A percentile compares a stretch with the other conserved stretches of the same genome.
These are phyloP conservation scores for Candida berthetii DNA, from an alignment of 805 yeast genomes.

Conservation along the genomic window DNA sequence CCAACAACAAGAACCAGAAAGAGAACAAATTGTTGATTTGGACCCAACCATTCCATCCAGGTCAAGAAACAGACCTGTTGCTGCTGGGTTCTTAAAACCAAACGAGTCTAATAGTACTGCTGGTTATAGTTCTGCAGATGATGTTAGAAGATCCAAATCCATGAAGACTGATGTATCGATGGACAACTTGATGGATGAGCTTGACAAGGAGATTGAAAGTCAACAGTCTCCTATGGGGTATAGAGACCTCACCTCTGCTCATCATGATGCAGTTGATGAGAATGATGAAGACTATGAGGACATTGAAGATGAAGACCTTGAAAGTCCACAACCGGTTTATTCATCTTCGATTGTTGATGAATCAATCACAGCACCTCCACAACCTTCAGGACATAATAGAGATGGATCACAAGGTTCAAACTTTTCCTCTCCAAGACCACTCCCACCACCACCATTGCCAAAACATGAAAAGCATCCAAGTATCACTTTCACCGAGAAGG, in stretches of 20 bases:
- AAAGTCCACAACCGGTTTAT: not conserved
- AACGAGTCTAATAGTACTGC: constrained; percentile 1
- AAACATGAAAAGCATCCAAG: constrained; percentile 13
- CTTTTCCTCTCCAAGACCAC: constrained; percentile 9
- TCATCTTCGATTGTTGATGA: too few relatives aligned
- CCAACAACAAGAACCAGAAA: constrained; percentile 4
- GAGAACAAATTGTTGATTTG: constrained; percentile 6
- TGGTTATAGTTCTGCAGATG: too few relatives aligned
- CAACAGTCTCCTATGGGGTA: not conserved
- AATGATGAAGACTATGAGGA: not conserved
- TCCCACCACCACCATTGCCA: constrained; percentile 23
- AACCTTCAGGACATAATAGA: not conserved
- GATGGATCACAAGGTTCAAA: not conserved
- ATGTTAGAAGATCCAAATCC: constrained; percentile 7
- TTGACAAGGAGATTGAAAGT: constrained; percentile 8
- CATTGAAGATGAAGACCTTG: not conserved
- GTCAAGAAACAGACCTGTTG: constrained; percentile 21
- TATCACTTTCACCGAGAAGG: not conserved
- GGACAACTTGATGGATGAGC: constrained; percentile 8
- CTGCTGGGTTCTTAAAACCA: constrained; percentile 5
- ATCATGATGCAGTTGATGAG: not conserved
- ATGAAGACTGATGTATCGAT: constrained; percentile 4
- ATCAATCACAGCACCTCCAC: too few relatives aligned
- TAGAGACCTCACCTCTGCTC: not conserved
- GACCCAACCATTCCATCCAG: constrained; percentile 20